A percentile compares a stretch with the other conserved stretches of the same genome.
Conservation (phyloP, 2,329 filamentous ascomycete genomes). For the Nectriaceae sp. region DNA sequence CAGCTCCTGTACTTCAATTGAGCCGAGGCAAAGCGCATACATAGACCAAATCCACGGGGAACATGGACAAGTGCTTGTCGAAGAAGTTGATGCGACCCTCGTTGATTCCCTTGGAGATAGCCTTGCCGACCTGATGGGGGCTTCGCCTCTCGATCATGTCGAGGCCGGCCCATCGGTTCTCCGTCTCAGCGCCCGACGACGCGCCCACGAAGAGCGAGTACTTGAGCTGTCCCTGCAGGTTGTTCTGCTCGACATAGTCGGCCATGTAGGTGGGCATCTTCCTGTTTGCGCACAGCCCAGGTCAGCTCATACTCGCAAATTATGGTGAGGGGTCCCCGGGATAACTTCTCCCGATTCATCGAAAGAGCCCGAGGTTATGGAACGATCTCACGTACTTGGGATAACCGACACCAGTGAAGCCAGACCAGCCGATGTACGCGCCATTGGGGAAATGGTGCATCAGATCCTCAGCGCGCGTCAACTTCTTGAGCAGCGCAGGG, state of each 20-base stretch:
- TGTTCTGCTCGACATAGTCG: slow-evolving; percentile 87
- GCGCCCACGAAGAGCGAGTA: slow-evolving; percentile 89
- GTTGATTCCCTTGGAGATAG: slow-evolving; percentile 89
- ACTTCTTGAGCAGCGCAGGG: slow-evolving; percentile 77
- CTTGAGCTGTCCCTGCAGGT: slow-evolving; percentile 78
- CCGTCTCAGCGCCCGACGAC: slow-evolving; percentile 86
- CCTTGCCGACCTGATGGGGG: slow-evolving; percentile 88
- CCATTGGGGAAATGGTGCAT: slow-evolving; percentile 81
- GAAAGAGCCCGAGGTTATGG: neutral
- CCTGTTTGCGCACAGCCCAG: slow-evolving; percentile 44
- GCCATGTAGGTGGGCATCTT: slow-evolving; percentile 83
- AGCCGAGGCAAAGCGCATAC: slow-evolving; percentile 42
- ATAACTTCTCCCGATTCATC: neutral
- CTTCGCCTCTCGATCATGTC: slow-evolving; percentile 88
- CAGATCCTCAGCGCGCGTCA: slow-evolving; percentile 77
- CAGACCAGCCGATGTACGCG: slow-evolving; percentile 87
- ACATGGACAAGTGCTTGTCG: slow-evolving; percentile 93
- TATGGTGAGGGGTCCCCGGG: neutral
- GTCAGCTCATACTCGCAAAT: slow-evolving; percentile 12
- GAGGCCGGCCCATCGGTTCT: slow-evolving; percentile 85
- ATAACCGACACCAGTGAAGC: slow-evolving; percentile 88
- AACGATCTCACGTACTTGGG: slow-evolving; percentile 58
- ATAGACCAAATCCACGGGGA: slow-evolving; percentile 83
- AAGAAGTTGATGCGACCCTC: slow-evolving; percentile 88
- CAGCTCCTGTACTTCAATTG: slow-evolving; percentile 12